These are phyloP conservation scores for Colletotrichum tropicicola DNA, from an alignment of 2,329 filamentous ascomycete species.

Conservation along the genomic window DNA sequence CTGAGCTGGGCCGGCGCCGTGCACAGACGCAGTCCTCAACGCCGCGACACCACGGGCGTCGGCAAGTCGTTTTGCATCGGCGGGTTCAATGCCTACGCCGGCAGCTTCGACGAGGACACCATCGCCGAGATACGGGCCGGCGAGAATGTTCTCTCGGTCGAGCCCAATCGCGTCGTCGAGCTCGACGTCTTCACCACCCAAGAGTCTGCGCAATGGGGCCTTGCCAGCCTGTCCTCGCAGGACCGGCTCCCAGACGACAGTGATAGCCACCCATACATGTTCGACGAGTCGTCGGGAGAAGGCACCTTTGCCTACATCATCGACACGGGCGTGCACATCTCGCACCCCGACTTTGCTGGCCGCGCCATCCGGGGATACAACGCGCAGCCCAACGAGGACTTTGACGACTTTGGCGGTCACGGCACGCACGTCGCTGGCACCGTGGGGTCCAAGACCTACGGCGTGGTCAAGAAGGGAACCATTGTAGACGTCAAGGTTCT, in stretches of 20 bases:
- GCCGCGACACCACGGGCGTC: slow-evolving; percentile 45
- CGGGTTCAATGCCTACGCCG: slow-evolving; percentile 51
- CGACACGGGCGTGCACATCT: slow-evolving; percentile 47
- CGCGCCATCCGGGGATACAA: slow-evolving; percentile 34
- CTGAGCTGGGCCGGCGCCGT: slow-evolving; percentile 44
- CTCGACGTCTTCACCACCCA: slow-evolving; percentile 42
- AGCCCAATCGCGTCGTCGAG: slow-evolving; percentile 39
- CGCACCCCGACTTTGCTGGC: slow-evolving; percentile 42
- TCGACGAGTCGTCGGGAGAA: slow-evolving; percentile 43
- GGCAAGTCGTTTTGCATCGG: slow-evolving; percentile 48
- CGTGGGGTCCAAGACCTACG: slow-evolving; percentile 44
- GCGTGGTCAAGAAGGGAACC: slow-evolving; percentile 52
- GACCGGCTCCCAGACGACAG: slow-evolving; percentile 29
- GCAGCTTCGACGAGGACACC: slow-evolving; percentile 52
- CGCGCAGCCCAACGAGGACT: slow-evolving; percentile 37
- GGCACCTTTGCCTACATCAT: slow-evolving; percentile 50
- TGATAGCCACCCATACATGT: slow-evolving; percentile 38
- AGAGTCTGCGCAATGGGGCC: slow-evolving; percentile 50
- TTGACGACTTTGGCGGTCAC: slow-evolving; percentile 49
- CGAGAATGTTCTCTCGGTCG: slow-evolving; percentile 41
- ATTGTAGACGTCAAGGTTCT: slow-evolving; percentile 56
- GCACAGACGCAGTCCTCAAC: slow-evolving; percentile 44
- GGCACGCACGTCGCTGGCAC: slow-evolving; percentile 51
- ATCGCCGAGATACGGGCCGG: slow-evolving; percentile 47
- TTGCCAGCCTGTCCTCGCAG: slow-evolving; percentile 51